phyloP scores from a whole-genome alignment of 2,329 filamentous ascomycete genomes.

The Claviceps sp. region DNA sequence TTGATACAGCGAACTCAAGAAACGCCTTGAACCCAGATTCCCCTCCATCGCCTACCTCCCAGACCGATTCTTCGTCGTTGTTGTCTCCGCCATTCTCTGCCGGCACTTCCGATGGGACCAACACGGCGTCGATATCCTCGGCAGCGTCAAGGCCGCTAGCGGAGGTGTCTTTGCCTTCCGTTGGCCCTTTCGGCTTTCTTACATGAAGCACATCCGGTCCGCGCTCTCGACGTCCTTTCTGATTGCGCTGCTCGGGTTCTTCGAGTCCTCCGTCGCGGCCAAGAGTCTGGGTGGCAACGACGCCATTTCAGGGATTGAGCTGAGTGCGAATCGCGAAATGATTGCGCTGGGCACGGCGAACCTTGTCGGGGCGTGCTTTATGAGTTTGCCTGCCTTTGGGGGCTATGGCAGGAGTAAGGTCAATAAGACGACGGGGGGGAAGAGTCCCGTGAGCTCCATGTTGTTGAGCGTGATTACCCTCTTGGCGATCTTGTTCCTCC shows the following conservation, averaged over 20 bases:
- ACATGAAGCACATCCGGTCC: constrained; percentile 72
- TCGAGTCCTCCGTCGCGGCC: constrained; percentile 91
- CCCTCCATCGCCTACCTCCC: constrained; percentile 77
- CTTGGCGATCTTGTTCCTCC: constrained; percentile 63
- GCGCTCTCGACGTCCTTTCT: constrained; percentile 86
- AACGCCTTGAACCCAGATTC: constrained; percentile 62
- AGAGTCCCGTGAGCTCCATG: constrained; percentile 86
- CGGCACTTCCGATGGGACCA: constrained; percentile 67
- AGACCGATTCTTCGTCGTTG: constrained; percentile 81
- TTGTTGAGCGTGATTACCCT: constrained; percentile 74
- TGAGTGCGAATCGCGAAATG: constrained; percentile 86
- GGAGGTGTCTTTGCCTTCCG: constrained; percentile 66
- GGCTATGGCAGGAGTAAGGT: constrained; percentile 95
- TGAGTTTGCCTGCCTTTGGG: constrained; percentile 85
- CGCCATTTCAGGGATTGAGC: constrained; percentile 62
- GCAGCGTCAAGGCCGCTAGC: constrained; percentile 60
- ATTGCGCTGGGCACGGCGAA: constrained; percentile 86
- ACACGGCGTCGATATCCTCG: constrained; percentile 70
- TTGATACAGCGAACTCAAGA: constrained; percentile 58
- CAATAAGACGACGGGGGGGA: constrained; percentile 81
- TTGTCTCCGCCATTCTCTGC: constrained; percentile 67
- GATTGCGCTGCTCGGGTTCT: constrained; percentile 93
- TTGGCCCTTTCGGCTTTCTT: constrained; percentile 66
- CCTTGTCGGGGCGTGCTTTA: constrained; percentile 80
- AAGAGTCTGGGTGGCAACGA: constrained; percentile 67